These are phyloP conservation scores for Kwoniella shandongensis DNA, from an alignment of 768 basidiomycete species.

Conservation along the genomic window DNA sequence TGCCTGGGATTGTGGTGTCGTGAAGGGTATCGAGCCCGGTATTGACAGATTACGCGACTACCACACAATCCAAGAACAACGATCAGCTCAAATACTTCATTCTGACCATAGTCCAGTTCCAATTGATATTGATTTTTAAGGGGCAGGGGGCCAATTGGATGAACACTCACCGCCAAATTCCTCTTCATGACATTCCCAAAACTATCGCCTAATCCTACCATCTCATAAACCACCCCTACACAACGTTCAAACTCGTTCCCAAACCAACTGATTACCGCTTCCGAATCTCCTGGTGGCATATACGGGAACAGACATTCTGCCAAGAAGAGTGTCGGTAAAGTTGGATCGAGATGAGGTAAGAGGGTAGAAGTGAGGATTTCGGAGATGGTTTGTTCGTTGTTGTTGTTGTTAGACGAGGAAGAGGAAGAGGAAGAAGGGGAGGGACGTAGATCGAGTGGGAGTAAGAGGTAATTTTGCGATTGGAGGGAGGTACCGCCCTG, in stretches of 20 bases:
- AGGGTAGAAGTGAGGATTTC: conserved; percentile 5
- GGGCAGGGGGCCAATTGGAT: too few relatives aligned
- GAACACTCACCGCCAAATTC: conserved; percentile 69
- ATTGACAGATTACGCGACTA: conserved; percentile 72
- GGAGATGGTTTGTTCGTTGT: conserved; percentile 3
- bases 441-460: conserved; percentile 73
- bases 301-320: conserved; percentile 95
- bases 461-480: conserved; percentile 63
- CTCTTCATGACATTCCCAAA: conserved; percentile 92
- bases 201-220: conserved; percentile 79
- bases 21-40: conserved; percentile 69
- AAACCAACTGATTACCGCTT: conserved; percentile 72
- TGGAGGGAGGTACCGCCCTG: conserved; percentile 57
- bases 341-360: conserved; percentile 59
- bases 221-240: conserved; percentile 73
- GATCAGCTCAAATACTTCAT: too few relatives aligned
- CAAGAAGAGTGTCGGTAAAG: conserved; percentile 75
- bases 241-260: conserved; percentile 57
- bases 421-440: conserved; percentile 60
- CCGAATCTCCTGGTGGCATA: conserved; percentile 65
- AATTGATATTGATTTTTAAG: too few relatives aligned
- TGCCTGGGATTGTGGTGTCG: conserved; percentile 61
- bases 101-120: too few relatives aligned
- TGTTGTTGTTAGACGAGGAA: conserved; percentile 28
- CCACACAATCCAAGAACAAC: too few relatives aligned